Evolutionary conservation across 108 stramenopile species (phyloP).

Genomic region (Phaeodactylum tricornutum): DNA sequence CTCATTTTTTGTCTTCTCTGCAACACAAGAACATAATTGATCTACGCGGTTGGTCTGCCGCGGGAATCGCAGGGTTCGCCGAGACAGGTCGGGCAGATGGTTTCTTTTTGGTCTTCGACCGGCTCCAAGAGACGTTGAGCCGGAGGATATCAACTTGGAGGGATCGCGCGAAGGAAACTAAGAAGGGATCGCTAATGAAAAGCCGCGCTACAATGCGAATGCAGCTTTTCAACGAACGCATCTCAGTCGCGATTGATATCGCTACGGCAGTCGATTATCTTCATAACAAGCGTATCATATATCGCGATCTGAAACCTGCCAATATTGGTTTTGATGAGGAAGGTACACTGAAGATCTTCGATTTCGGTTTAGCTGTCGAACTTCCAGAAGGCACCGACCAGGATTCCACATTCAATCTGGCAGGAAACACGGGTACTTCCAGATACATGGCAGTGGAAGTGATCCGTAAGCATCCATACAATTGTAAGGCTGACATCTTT

Average conservation of each 20-base stretch:
- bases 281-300: conserved; percentile 31
- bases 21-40: conserved; percentile 55
- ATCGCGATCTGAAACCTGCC: conserved; percentile 51
- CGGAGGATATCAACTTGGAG: conserved; percentile 31
- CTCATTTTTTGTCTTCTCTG: conserved; percentile 37
- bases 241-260: conserved; percentile 33
- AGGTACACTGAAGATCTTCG: conserved; percentile 14
- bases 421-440: conserved; percentile 50
- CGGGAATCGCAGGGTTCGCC: conserved; percentile 49
- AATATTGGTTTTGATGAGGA: conserved; percentile 40
- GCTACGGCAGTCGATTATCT: conserved; percentile 28
- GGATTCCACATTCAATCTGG: conserved; percentile 35
- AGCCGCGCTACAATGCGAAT: neutral
- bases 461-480: conserved; percentile 73
- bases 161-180: conserved; percentile 27
- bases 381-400: conserved; percentile 28
- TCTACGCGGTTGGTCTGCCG: conserved; percentile 56
- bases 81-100: conserved; percentile 36
- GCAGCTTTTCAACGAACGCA: conserved; percentile 11
- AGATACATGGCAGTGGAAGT: conserved; percentile 96
- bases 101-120: conserved; percentile 41
- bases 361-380: conserved; percentile 35
- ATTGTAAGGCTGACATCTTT: conserved; percentile 88
- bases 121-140: conserved; percentile 25
- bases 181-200: conserved; percentile 10